phyloP scores from a whole-genome alignment of 257 asterid genomes.

The Solanum acaule region DNA sequence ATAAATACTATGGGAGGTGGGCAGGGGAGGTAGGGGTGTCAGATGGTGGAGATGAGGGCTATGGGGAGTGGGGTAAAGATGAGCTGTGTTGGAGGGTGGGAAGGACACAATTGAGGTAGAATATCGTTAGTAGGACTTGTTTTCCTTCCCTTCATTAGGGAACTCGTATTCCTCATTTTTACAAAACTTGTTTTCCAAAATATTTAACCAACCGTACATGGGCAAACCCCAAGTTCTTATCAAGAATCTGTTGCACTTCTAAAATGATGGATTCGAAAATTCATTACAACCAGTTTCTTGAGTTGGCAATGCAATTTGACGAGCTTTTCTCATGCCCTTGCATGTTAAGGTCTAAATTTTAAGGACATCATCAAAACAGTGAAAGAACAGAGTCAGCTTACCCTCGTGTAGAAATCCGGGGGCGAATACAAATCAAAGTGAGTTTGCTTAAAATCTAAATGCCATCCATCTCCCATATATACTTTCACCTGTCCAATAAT shows the following conservation, averaged over 20 bases:
- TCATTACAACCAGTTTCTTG: background rate
- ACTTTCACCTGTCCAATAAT: constrained; percentile 50
- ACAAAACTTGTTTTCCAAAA: background rate
- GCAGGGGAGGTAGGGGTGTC: background rate
- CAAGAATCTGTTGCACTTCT: background rate
- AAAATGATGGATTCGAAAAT: background rate
- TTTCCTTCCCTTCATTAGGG: background rate
- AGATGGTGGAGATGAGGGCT: background rate
- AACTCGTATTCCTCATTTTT: background rate
- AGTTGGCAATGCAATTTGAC: background rate
- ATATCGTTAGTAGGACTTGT: background rate
- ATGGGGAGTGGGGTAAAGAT: background rate
- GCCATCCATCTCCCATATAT: constrained; percentile 96
- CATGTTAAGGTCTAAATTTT: background rate
- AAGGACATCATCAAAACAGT: background rate
- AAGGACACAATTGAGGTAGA: background rate
- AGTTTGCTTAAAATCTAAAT: constrained; percentile 76
- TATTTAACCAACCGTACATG: background rate
- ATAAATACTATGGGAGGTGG: background rate
- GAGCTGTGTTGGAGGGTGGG: background rate
- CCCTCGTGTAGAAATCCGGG: constrained; percentile 85
- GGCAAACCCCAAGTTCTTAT: background rate
- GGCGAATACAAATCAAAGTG: constrained; percentile 84
- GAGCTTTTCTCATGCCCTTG: background rate
- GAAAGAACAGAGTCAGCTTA: constrained; percentile 9